Evolutionary conservation across 2,329 filamentous ascomycete species (phyloP).

Genomic region (Sphaceloma murrayae): DNA sequence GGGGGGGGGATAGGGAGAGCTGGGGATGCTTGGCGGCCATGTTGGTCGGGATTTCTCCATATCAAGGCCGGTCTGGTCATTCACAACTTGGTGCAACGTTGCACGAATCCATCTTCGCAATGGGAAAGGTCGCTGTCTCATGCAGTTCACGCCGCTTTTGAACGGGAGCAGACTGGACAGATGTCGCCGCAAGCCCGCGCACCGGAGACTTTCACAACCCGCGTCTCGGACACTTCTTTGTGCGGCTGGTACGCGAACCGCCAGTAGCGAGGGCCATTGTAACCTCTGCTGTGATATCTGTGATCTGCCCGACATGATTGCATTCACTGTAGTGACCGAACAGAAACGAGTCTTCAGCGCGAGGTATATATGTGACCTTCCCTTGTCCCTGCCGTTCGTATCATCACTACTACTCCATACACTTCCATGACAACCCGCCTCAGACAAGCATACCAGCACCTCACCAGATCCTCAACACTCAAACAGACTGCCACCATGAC

Average conservation of each 20-base stretch:
- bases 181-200: too few relatives aligned
- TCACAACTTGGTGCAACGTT: too few relatives aligned
- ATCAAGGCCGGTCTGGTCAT: too few relatives aligned
- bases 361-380: not conserved
- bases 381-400: not conserved
- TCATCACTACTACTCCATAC: not conserved
- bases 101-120: too few relatives aligned
- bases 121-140: too few relatives aligned
- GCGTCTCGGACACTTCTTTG: not conserved
- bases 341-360: too few relatives aligned
- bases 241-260: not conserved
- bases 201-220: not conserved
- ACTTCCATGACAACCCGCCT: not conserved
- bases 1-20: too few relatives aligned
- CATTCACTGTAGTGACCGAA: not conserved
- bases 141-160: too few relatives aligned
- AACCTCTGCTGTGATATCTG: not conserved
- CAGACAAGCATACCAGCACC: not conserved
- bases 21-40: too few relatives aligned
- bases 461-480: not conserved
- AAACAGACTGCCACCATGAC: not conserved
- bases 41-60: too few relatives aligned
- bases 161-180: too few relatives aligned
- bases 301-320: not conserved
- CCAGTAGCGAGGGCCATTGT: too few relatives aligned